A percentile compares a stretch with the other conserved stretches of the same genome.
phyloP scores from a whole-genome alignment of 2,329 filamentous ascomycete species.

The Rhynchosporium graminicola region DNA sequence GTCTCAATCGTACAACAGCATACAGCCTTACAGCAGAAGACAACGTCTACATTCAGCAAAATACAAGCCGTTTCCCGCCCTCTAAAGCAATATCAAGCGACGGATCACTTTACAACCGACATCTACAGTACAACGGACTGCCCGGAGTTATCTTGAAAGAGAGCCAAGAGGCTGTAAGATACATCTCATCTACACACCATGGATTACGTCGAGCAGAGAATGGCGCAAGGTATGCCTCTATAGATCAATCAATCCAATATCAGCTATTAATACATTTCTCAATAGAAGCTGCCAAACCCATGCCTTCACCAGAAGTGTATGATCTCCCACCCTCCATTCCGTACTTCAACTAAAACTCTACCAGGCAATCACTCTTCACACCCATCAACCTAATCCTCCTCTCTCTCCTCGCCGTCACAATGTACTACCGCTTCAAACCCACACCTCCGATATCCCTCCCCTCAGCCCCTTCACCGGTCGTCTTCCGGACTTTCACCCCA shows the following conservation, averaged over 20 bases:
- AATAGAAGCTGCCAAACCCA: constrained; percentile 38
- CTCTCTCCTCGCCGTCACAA: constrained; percentile 56
- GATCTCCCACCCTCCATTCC: constrained; percentile 11
- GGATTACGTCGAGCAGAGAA: constrained; percentile 42
- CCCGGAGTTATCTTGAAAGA: constrained; percentile 1
- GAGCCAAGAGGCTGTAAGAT: background rate
- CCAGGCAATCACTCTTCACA: constrained; percentile 48
- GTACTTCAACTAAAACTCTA: constrained; percentile 8
- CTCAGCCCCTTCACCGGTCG: constrained; percentile 55
- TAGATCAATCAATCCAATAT: background rate
- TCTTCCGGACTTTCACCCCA: constrained; percentile 73
- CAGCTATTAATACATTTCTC: constrained; percentile 9
- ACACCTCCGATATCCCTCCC: constrained; percentile 50
- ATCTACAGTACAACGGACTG: background rate
- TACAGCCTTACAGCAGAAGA: background rate
- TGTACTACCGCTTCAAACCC: constrained; percentile 57
- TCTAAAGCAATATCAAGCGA: no score
- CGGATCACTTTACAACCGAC: background rate
- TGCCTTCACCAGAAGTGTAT: constrained; percentile 40
- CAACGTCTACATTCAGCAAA: background rate
- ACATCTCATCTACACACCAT: constrained; percentile 25
- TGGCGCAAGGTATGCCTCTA: constrained; percentile 36
- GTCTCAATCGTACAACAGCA: background rate
- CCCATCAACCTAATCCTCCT: constrained; percentile 65
- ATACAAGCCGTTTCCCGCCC: background rate